Percentiles rank a stretch among this genome's conserved stretches.
Evolutionary conservation across 768 basidiomycete genomes (phyloP).

Genomic region (Steccherinum ochraceum): DNA sequence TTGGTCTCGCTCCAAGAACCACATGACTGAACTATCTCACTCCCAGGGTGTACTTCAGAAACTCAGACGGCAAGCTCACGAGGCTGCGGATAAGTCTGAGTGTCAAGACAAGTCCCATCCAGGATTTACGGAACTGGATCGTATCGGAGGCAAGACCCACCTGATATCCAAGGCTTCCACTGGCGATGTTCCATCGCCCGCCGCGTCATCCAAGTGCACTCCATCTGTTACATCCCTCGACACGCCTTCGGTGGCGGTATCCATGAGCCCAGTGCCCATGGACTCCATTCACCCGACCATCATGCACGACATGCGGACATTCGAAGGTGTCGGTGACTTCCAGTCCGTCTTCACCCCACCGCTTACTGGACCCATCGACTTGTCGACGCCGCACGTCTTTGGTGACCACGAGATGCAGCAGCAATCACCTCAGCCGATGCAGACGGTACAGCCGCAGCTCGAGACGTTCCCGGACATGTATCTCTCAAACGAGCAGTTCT

Average conservation of each 20-base stretch:
- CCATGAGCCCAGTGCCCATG: conserved; percentile 7
- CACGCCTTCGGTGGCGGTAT: background rate
- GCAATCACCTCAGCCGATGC: background rate
- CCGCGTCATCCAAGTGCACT: background rate
- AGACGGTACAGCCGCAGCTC: background rate
- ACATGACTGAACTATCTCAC: background rate
- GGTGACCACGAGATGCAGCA: conserved; percentile 21
- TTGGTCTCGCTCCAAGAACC: background rate
- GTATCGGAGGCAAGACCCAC: conserved; percentile 27
- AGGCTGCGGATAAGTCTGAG: conserved; percentile 19
- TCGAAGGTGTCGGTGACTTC: conserved; percentile 27
- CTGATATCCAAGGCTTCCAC: conserved; percentile 12
- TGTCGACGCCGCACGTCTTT: conserved; percentile 10
- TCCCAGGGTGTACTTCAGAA: conserved; percentile 24
- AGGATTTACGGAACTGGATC: conserved; percentile 23
- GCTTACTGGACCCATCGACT: conserved; percentile 19
- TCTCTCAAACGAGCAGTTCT: background rate
- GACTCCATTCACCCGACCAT: conserved; percentile 43
- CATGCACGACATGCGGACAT: conserved; percentile 44
- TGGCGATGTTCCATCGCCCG: background rate
- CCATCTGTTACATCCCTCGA: background rate
- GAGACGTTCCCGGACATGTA: conserved; percentile 10
- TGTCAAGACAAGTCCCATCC: conserved; percentile 5
- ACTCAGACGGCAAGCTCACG: conserved; percentile 24
- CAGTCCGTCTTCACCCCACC: conserved; percentile 2